A percentile compares a stretch with the other conserved stretches of the same genome.
These are phyloP conservation scores for Stagonosporopsis vannaccii DNA, from an alignment of 2,329 filamentous ascomycete species.

Conservation along the genomic window DNA sequence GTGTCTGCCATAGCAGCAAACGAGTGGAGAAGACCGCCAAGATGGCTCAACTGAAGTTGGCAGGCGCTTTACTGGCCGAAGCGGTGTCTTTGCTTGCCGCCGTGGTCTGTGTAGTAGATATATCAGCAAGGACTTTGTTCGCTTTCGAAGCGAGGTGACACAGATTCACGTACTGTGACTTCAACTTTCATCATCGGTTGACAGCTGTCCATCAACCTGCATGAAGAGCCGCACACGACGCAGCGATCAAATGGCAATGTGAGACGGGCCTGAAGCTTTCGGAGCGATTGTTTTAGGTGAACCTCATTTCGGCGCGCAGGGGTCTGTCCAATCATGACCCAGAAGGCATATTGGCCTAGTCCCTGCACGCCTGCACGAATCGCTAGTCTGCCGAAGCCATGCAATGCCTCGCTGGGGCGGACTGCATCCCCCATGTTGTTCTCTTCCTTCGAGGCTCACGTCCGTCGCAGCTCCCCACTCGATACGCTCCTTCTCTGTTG, in stretches of 20 bases:
- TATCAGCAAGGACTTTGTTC: conserved; percentile 22
- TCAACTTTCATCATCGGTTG: neutral
- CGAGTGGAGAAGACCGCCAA: neutral
- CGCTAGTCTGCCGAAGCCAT: conserved; percentile 19
- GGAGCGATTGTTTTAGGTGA: conserved; percentile 40
- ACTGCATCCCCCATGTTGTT: conserved; percentile 38
- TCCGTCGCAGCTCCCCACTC: conserved; percentile 47
- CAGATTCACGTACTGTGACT: conserved; percentile 4
- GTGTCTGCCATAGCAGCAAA: conserved; percentile 3
- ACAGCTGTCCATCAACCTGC: conserved; percentile 10
- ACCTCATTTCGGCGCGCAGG: conserved; percentile 37
- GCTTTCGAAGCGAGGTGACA: conserved; percentile 16
- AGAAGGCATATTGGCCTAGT: conserved; percentile 21
- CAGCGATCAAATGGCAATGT: conserved; percentile 16
- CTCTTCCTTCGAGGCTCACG: conserved; percentile 37
- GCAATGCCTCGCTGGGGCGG: conserved; percentile 20
- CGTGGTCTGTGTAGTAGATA: conserved; percentile 18
- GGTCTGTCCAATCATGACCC: conserved; percentile 34
- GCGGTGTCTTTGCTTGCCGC: conserved; percentile 16
- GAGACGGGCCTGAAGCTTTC: conserved; percentile 23
- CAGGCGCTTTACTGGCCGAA: conserved; percentile 14
- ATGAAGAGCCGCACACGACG: conserved; percentile 18
- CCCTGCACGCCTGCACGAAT: conserved; percentile 27
- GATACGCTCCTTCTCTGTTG: conserved; percentile 46
- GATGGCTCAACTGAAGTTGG: conserved; percentile 8